Evolutionary conservation across 495 filamentous ascomycete species (phyloP).

Genomic region (Clohesyomyces aquaticus): DNA sequence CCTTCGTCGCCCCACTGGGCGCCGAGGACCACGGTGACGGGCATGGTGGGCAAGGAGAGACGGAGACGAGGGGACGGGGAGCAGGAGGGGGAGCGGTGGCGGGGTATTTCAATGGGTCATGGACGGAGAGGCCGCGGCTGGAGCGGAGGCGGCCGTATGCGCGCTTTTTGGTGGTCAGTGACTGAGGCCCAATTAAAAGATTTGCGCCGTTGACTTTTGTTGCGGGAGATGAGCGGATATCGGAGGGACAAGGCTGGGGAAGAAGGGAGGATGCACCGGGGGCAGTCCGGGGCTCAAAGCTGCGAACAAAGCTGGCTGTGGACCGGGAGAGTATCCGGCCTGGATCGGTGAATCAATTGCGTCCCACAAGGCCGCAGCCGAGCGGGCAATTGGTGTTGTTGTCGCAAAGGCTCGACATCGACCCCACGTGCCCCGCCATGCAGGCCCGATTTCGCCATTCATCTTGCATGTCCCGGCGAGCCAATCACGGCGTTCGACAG

Average conservation of each 20-base stretch:
- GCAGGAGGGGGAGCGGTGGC: background rate
- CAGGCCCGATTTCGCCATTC: constrained; percentile 23
- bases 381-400: background rate
- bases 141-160: constrained; percentile 18
- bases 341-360: too few species aligned
- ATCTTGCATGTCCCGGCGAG: constrained; percentile 26
- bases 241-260: constrained; percentile 19
- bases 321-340: too few species aligned
- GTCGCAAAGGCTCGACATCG: background rate
- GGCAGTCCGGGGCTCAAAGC: too few species aligned
- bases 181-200: constrained; percentile 34
- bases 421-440: background rate
- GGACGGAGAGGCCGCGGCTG: background rate
- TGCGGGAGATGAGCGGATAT: constrained; percentile 24
- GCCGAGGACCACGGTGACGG: constrained; percentile 62
- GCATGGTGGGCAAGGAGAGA: constrained; percentile 28
- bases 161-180: constrained; percentile 3
- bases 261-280: too few species aligned
- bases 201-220: constrained; percentile 18
- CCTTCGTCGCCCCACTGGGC: constrained; percentile 73
- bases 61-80: constrained; percentile 9
- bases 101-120: constrained; percentile 17
- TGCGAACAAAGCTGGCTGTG: too few species aligned
- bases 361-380: constrained; percentile 24
- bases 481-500: too few species aligned